These are phyloP conservation scores for Sphaerobolus stellatus DNA, from an alignment of 1,284 basidiomycete genomes.

Conservation along the genomic window DNA sequence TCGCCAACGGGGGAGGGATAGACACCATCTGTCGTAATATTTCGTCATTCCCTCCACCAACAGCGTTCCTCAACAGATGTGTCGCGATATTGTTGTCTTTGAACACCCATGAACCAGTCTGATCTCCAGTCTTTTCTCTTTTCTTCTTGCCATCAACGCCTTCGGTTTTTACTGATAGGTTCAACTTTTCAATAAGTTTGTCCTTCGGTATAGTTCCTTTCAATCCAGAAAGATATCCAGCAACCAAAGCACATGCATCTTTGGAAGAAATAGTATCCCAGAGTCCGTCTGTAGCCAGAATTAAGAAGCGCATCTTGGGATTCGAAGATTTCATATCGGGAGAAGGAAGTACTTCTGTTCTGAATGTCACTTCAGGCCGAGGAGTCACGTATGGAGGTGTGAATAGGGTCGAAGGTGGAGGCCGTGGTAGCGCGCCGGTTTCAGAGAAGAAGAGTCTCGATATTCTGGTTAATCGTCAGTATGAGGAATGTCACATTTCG, in stretches of 20 bases:
- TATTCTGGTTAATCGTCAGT: slow-evolving; percentile 44
- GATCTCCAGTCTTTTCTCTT: slow-evolving; percentile 31
- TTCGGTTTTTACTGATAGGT: slow-evolving; percentile 38
- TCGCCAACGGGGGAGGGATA: slow-evolving; percentile 79
- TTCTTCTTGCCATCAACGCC: slow-evolving; percentile 65
- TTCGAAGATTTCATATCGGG: slow-evolving; percentile 23
- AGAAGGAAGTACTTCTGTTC: slow-evolving; percentile 54
- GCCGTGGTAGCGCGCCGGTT: slow-evolving; percentile 58
- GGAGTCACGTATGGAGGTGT: slow-evolving; percentile 97
- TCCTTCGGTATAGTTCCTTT: slow-evolving; percentile 62
- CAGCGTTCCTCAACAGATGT: slow-evolving; percentile 92
- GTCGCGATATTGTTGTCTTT: slow-evolving; percentile 85
- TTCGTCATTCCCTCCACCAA: slow-evolving; percentile 80
- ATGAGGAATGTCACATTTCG: slow-evolving; percentile 3
- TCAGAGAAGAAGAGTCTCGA: slow-evolving; percentile 66
- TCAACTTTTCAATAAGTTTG: slow-evolving; percentile 50
- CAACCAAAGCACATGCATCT: slow-evolving; percentile 90
- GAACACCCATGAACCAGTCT: slow-evolving; percentile 73
- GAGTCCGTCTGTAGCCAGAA: slow-evolving; percentile 91
- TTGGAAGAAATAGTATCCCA: slow-evolving; percentile 96
- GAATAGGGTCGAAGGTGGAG: slow-evolving; percentile 60
- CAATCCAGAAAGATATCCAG: slow-evolving; percentile 75
- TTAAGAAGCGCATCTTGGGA: slow-evolving; percentile 65
- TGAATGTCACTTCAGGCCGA: slow-evolving; percentile 84
- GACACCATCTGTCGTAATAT: slow-evolving; percentile 74